These are phyloP conservation scores for Wickerhamomyces bovis DNA, from an alignment of 805 yeast species.

Conservation along the genomic window DNA sequence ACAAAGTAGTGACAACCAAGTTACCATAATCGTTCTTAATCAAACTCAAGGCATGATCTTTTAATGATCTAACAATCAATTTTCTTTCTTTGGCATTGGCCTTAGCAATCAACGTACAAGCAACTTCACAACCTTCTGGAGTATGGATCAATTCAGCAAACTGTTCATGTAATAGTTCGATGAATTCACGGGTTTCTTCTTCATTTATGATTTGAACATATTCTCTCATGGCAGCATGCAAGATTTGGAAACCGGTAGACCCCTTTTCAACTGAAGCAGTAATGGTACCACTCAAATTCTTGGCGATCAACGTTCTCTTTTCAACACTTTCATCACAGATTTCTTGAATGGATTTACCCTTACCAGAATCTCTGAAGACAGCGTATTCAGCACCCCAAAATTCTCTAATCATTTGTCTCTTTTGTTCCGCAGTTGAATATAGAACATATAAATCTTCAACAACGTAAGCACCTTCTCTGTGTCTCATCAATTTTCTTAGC, in stretches of 20 bases:
- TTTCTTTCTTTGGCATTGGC: conserved; percentile 94
- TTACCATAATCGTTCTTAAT: conserved; percentile 85
- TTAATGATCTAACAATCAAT: conserved; percentile 61
- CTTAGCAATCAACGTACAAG: conserved; percentile 68
- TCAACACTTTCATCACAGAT: conserved; percentile 64
- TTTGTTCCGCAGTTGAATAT: conserved; percentile 80
- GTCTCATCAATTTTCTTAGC: conserved; percentile 88
- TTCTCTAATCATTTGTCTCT: conserved; percentile 86
- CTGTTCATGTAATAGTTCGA: conserved; percentile 80
- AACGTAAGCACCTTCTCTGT: conserved; percentile 96
- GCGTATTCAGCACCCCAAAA: conserved; percentile 97
- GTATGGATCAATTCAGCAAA: conserved; percentile 95
- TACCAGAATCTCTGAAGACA: conserved; percentile 72
- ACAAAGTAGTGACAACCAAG: conserved; percentile 66
- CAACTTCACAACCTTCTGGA: conserved; percentile 89
- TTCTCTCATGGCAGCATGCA: conserved; percentile 95
- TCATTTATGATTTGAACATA: conserved; percentile 67
- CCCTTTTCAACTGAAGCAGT: conserved; percentile 92
- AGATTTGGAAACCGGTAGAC: conserved; percentile 89
- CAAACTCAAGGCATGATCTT: conserved; percentile 68
- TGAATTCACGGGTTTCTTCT: conserved; percentile 69
- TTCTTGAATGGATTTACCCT: conserved; percentile 56
- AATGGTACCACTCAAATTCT: conserved; percentile 76
- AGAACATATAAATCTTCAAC: conserved; percentile 87
- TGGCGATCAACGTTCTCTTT: conserved; percentile 67